Evolutionary conservation across 192 early-diverging fungal genomes (phyloP).

Genomic region (Podila verticillata): DNA sequence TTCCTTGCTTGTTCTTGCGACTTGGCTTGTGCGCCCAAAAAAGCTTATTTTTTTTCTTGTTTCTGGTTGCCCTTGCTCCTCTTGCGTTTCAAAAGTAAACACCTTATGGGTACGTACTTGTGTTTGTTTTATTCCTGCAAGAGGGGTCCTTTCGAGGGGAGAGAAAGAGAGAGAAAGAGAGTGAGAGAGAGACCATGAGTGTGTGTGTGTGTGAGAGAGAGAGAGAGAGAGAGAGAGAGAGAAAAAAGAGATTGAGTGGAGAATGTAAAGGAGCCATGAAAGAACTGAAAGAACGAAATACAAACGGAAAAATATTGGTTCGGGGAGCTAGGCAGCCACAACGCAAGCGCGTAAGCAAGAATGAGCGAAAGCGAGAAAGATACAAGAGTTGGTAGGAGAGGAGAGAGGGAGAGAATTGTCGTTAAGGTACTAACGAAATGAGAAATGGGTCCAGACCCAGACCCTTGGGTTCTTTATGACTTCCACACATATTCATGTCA

Average conservation of each 20-base stretch:
- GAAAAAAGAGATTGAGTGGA: background rate
- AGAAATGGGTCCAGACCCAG: no score
- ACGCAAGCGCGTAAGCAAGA: background rate
- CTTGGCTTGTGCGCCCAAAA: no score
- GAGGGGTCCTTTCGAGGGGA: background rate
- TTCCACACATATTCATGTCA: no score
- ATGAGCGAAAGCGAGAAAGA: background rate
- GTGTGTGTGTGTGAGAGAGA: background rate
- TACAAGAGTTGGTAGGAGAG: background rate
- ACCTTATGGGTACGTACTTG: no score
- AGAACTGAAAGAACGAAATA: background rate
- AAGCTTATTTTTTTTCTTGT: no score
- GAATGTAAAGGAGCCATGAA: background rate
- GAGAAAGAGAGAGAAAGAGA: background rate
- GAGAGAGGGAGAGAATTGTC: background rate
- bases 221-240: background rate
- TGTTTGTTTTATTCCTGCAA: no score
- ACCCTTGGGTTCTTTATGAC: no score
- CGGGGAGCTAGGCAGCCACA: background rate
- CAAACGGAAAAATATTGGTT: no score
- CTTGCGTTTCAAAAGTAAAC: no score
- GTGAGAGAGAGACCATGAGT: background rate
- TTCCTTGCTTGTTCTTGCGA: no score
- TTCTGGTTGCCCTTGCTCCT: no score
- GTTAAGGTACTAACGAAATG: background rate